Conservation (phyloP, 2,329 filamentous ascomycete genomes). For the Ophiostoma pallidulum region DNA sequence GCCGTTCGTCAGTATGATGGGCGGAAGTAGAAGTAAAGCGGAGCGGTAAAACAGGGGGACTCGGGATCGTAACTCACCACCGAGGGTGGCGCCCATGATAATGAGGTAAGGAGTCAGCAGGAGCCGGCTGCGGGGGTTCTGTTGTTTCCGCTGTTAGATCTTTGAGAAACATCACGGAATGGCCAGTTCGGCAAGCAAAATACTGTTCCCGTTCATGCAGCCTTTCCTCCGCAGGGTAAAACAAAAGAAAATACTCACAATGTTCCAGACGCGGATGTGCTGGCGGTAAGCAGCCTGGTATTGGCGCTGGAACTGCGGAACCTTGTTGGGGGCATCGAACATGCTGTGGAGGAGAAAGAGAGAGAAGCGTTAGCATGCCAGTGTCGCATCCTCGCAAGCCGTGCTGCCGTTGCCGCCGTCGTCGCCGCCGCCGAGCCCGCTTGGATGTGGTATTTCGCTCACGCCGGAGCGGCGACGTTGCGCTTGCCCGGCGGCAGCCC, state of each 20-base stretch:
- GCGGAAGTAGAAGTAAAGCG: neutral
- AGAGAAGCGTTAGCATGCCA: conserved; percentile 21
- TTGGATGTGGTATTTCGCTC: conserved; percentile 7
- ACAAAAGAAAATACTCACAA: conserved; percentile 49
- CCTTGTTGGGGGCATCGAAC: conserved; percentile 66
- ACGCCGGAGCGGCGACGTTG: neutral
- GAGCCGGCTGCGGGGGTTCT: conserved; percentile 56
- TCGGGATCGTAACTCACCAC: conserved; percentile 32
- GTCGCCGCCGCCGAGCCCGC: neutral
- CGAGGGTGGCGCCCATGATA: conserved; percentile 52
- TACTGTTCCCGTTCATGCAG: too few relatives aligned
- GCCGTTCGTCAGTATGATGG: neutral
- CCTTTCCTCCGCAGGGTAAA: too few relatives aligned
- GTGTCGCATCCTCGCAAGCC: neutral
- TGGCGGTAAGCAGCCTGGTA: conserved; percentile 65
- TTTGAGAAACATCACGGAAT: too few relatives aligned
- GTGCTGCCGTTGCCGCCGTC: neutral
- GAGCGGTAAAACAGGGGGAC: neutral
- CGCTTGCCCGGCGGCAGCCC: neutral
- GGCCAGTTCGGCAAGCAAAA: too few relatives aligned
- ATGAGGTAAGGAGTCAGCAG: conserved; percentile 61
- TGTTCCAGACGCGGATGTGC: conserved; percentile 64
- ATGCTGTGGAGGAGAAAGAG: conserved; percentile 31
- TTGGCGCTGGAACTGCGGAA: conserved; percentile 62
- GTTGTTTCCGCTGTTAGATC: conserved; percentile 21